phyloP scores from a whole-genome alignment of 768 basidiomycete species.

The Termitomyces sp. region DNA sequence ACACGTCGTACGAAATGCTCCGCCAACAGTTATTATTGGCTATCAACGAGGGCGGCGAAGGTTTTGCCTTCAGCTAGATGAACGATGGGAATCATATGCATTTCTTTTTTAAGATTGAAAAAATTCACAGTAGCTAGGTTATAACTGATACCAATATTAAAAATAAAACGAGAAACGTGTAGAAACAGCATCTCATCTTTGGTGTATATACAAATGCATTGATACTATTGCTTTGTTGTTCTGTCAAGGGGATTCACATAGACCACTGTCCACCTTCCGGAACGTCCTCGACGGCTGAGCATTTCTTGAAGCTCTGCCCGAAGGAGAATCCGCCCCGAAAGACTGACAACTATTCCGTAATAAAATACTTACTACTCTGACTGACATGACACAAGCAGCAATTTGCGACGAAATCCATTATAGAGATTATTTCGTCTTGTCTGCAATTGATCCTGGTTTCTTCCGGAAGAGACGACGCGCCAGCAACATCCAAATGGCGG shows the following conservation, averaged over 20 bases:
- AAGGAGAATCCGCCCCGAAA: background rate
- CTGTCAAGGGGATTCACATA: background rate
- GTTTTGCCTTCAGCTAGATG: constrained; percentile 74
- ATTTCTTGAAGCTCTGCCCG: background rate
- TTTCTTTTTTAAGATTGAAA: background rate
- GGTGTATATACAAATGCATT: constrained; percentile 15
- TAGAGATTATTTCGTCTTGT: constrained; percentile 9
- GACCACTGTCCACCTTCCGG: background rate
- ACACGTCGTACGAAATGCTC: constrained; percentile 94
- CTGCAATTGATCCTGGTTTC: constrained; percentile 2
- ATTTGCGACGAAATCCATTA: background rate
- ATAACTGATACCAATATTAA: constrained; percentile 8
- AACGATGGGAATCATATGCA: constrained; percentile 25
- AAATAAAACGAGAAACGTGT: constrained; percentile 9
- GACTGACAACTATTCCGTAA: background rate
- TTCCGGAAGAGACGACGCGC: constrained; percentile 10
- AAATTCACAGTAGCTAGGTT: constrained; percentile 6
- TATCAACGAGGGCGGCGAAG: constrained; percentile 94
- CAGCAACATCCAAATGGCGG: constrained; percentile 9
- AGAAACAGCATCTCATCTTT: constrained; percentile 14
- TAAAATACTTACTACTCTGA: background rate
- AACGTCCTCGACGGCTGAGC: background rate
- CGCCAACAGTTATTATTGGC: constrained; percentile 85
- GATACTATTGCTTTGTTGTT: background rate
- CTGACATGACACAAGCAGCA: background rate